A percentile compares a stretch with the other conserved stretches of the same genome.
Conservation (phyloP, 1,284 basidiomycete species). For the Moniliophthora roreri region DNA sequence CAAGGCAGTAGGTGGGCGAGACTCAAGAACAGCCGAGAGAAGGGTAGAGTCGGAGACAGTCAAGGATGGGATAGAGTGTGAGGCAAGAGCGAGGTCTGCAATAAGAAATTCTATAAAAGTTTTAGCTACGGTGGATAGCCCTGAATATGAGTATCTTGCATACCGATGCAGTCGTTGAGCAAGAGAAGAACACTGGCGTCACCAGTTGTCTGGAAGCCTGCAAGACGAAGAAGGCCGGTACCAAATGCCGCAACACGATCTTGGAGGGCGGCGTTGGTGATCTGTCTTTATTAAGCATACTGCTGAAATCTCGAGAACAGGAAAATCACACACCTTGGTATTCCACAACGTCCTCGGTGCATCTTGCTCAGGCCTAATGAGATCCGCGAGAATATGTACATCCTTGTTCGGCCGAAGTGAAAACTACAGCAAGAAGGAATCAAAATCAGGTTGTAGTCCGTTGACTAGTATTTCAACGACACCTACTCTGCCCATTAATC, state of each 20-base stretch:
- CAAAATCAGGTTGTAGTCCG: background rate
- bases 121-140: background rate
- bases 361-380: conserved; percentile 66
- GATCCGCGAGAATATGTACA: conserved; percentile 61
- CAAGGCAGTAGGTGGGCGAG: conserved; percentile 66
- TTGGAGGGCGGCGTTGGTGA: conserved; percentile 65
- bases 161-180: conserved; percentile 75
- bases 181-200: conserved; percentile 71
- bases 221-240: conserved; percentile 61
- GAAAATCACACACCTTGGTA: conserved; percentile 51
- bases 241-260: conserved; percentile 67
- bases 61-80: conserved; percentile 67
- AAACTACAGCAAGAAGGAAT: conserved; percentile 46
- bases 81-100: conserved; percentile 72
- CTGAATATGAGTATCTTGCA: conserved; percentile 16
- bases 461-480: too few relatives aligned
- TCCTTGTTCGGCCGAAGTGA: conserved; percentile 70
- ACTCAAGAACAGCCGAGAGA: conserved; percentile 60
- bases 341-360: conserved; percentile 73
- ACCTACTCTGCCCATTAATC: conserved; percentile 72
- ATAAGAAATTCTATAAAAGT: conserved; percentile 65
- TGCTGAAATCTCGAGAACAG: background rate
- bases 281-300: conserved; percentile 36
- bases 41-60: conserved; percentile 61
- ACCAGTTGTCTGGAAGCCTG: conserved; percentile 49